Conservation (phyloP, 2,329 filamentous ascomycete genomes). For the Ceratocystis lukuohia region DNA sequence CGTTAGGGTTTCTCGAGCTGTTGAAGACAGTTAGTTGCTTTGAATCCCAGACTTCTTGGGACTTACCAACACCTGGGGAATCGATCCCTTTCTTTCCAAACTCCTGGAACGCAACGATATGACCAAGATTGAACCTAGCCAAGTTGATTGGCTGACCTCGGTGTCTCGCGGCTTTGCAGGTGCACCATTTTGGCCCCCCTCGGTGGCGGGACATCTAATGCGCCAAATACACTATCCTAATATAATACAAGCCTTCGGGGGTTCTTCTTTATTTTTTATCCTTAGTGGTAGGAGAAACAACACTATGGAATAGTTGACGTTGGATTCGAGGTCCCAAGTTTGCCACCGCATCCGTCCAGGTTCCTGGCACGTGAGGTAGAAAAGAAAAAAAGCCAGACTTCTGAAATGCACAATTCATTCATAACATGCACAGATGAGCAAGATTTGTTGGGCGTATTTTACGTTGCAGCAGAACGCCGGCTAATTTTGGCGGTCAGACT, state of each 20-base stretch:
- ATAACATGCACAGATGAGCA: too few species aligned
- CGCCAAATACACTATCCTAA: background rate
- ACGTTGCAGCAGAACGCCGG: too few species aligned
- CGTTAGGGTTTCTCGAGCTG: constrained; percentile 59
- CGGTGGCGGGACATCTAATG: background rate
- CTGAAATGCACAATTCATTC: background rate
- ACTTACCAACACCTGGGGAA: constrained; percentile 92
- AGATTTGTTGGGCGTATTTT: too few species aligned
- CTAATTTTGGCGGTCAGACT: too few species aligned
- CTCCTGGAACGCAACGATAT: constrained; percentile 98
- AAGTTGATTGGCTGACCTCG: constrained; percentile 30
- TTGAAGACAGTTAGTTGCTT: constrained; percentile 41
- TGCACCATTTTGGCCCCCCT: background rate
- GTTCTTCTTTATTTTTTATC: background rate
- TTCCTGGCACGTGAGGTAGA: background rate
- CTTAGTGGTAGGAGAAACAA: background rate
- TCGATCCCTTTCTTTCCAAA: constrained; percentile 85
- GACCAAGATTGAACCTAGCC: constrained; percentile 48
- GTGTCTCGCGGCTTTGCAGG: background rate
- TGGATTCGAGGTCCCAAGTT: background rate
- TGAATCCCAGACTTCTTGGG: constrained; percentile 67
- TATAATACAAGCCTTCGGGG: background rate
- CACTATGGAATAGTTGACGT: background rate
- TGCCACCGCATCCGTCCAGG: background rate
- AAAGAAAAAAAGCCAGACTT: background rate